Percentiles rank a stretch among this genome's conserved stretches.
These are phyloP conservation scores for Atkinsonella texensis DNA, from an alignment of 2,329 filamentous ascomycete genomes.

Conservation along the genomic window DNA sequence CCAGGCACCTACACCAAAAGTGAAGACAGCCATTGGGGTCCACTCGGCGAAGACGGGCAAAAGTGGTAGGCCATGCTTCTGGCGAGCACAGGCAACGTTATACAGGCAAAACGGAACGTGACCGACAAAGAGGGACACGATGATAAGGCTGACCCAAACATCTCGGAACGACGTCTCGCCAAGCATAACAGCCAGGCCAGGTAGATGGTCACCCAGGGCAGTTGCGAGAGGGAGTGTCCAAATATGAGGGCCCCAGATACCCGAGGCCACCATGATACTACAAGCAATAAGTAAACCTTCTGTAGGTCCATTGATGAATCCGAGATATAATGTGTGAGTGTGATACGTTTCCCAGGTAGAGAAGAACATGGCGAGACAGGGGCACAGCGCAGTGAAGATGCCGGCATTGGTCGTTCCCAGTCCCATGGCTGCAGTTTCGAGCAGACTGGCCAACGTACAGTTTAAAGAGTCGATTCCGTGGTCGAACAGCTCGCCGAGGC, in stretches of 20 bases:
- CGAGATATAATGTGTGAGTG: conserved; percentile 91
- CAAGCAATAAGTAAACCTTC: conserved; percentile 89
- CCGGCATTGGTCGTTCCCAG: conserved; percentile 74
- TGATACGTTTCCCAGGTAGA: conserved; percentile 99
- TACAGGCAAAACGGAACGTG: conserved; percentile 84
- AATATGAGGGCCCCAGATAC: conserved; percentile 76
- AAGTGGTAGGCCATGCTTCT: conserved; percentile 58
- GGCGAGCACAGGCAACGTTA: conserved; percentile 72
- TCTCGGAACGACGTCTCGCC: conserved; percentile 70
- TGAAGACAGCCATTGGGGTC: conserved; percentile 81
- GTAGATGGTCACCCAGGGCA: conserved; percentile 44
- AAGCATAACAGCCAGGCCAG: conserved; percentile 45
- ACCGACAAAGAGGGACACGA: conserved; percentile 50
- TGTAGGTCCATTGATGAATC: conserved; percentile 93
- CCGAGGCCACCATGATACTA: conserved; percentile 72
- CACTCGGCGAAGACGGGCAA: conserved; percentile 83
- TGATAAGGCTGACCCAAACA: conserved; percentile 68
- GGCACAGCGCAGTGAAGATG: conserved; percentile 81
- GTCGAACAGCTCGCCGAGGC: conserved; percentile 92
- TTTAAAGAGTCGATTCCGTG: conserved; percentile 98
- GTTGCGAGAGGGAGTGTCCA: conserved; percentile 68
- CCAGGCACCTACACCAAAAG: conserved; percentile 65
- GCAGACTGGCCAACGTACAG: conserved; percentile 82
- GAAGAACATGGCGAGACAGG: conserved; percentile 96
- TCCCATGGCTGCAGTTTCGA: conserved; percentile 88